A percentile compares a stretch with the other conserved stretches of the same genome.
Evolutionary conservation across 1,139 yeast genomes (phyloP).

Genomic region (Lodderomyces oxycetoniae): DNA sequence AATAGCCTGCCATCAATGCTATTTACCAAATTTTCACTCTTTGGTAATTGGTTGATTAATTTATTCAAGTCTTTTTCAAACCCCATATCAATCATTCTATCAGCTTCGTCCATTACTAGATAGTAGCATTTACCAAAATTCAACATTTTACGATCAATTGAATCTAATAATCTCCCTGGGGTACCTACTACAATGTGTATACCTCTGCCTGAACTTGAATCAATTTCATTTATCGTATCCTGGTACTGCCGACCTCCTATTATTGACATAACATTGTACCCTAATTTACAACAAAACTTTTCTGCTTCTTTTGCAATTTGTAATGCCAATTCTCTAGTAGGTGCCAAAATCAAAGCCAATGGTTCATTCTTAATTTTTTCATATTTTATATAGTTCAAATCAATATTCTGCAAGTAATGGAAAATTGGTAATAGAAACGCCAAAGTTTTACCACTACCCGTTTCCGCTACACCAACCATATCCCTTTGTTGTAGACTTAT

Average conservation of each 20-base stretch:
- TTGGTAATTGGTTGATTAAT: conserved; percentile 49
- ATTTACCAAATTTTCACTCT: conserved; percentile 17
- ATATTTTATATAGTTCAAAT: conserved; percentile 29
- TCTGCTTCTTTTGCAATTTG: conserved; percentile 70
- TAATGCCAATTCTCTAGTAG: conserved; percentile 89
- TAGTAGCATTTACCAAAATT: conserved; percentile 60
- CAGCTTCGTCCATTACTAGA: conserved; percentile 87
- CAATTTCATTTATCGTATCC: conserved; percentile 49
- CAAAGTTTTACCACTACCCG: conserved; percentile 94
- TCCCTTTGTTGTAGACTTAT: conserved; percentile 58
- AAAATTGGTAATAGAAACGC: conserved; percentile 76
- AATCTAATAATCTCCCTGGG: conserved; percentile 85
- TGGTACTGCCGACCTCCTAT: conserved; percentile 91
- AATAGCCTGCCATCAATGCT: conserved; percentile 26
- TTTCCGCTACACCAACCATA: conserved; percentile 87
- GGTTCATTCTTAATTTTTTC: conserved; percentile 33
- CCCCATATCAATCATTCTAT: conserved; percentile 92
- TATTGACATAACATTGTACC: conserved; percentile 56
- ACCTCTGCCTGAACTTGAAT: conserved; percentile 37
- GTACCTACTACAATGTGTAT: conserved; percentile 88
- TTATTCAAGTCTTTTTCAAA: conserved; percentile 74
- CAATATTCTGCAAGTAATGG: conserved; percentile 45
- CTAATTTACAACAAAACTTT: conserved; percentile 41
- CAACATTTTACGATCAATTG: conserved; percentile 62
- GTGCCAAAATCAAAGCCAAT: conserved; percentile 72